Percentiles rank a stretch among this genome's conserved stretches.
These are phyloP conservation scores for Cicer bijugum DNA, from an alignment of 306 rosid species.

Conservation along the genomic window DNA sequence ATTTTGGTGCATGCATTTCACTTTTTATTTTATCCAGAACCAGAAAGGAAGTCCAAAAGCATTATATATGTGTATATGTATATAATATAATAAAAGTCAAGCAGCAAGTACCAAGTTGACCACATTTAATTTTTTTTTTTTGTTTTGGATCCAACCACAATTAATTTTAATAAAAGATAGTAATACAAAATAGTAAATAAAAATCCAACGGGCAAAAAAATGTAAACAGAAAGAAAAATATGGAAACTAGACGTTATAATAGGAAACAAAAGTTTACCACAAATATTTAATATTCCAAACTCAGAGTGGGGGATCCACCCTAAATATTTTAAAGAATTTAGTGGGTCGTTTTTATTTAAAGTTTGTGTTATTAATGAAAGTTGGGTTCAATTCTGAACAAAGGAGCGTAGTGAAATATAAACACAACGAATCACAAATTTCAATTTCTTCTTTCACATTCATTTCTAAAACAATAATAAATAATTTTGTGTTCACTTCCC, in stretches of 20 bases:
- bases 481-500: not conserved
- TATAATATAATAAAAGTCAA: too few species aligned
- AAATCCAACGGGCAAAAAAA: constrained; percentile 34
- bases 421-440: not conserved
- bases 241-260: constrained; percentile 64
- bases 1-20: too few species aligned
- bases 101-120: not conserved
- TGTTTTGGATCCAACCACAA: too few species aligned
- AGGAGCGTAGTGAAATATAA: not conserved
- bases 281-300: constrained; percentile 35
- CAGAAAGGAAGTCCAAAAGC: too few species aligned
- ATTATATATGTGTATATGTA: too few species aligned
- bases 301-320: constrained; percentile 4
- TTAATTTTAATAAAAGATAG: too few species aligned
- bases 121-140: not conserved
- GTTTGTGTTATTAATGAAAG: not conserved
- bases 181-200: not conserved
- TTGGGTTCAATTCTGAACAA: not conserved
- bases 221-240: not conserved
- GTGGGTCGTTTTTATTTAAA: too few species aligned
- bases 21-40: too few species aligned
- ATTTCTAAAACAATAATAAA: not conserved
- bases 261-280: constrained; percentile 7
- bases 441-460: not conserved
- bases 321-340: too few species aligned